phyloP scores from a whole-genome alignment of 305 asterid genomes.

The Petunia hybrid region DNA sequence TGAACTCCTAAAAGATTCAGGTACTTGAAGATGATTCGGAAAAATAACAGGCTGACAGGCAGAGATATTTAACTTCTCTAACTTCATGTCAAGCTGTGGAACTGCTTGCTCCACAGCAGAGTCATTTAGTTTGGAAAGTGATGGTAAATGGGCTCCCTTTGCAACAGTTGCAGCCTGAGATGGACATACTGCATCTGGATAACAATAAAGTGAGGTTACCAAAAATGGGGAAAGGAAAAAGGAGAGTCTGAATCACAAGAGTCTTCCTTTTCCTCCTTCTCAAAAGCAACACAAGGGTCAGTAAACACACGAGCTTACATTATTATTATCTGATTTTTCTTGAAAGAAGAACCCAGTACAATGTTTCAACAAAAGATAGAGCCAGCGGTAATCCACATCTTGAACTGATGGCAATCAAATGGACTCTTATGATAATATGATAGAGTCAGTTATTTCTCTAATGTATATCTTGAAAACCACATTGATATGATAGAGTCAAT shows the following conservation, averaged over 20 bases:
- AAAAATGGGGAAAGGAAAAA: constrained; percentile 15
- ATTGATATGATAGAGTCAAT: constrained; percentile 14
- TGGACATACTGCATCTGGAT: constrained; percentile 41
- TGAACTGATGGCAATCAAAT: neutral
- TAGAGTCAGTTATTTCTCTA: constrained; percentile 17
- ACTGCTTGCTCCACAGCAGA: constrained; percentile 40
- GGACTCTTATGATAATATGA: constrained; percentile 24
- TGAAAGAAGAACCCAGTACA: neutral
- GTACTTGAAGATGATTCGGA: constrained; percentile 69
- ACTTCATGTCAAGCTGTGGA: constrained; percentile 50
- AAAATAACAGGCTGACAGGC: constrained; percentile 55
- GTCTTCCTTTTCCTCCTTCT: neutral
- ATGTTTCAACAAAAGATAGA: neutral
- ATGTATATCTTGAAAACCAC: constrained; percentile 6
- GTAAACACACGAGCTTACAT: neutral
- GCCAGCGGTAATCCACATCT: neutral
- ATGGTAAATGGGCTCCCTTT: constrained; percentile 36
- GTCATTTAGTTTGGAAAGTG: constrained; percentile 40
- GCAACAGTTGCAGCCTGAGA: constrained; percentile 44
- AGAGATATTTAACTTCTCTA: constrained; percentile 42
- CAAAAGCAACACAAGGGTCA: neutral
- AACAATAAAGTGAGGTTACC: constrained; percentile 23
- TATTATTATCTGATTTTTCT: neutral
- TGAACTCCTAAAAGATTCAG: constrained; percentile 53
- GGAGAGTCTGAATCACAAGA: neutral